Conservation (phyloP, 2,329 filamentous ascomycete genomes). For the Ophiostoma ulmi region DNA sequence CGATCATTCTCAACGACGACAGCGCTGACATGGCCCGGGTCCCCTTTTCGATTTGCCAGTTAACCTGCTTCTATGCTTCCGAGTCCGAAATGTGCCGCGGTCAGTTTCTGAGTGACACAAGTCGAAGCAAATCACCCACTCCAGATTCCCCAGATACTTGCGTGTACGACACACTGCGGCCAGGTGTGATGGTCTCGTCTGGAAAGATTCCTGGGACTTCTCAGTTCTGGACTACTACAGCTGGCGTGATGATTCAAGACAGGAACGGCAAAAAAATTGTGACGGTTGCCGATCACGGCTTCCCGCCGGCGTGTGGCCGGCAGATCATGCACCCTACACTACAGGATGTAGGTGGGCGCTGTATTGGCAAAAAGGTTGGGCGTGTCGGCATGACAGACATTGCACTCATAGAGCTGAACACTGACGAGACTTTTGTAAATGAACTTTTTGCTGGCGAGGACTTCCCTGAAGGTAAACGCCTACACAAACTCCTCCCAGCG, state of each 20-base stretch:
- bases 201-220: not conserved
- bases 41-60: not conserved
- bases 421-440: not conserved
- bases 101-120: not conserved
- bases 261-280: not conserved
- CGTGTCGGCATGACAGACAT: not conserved
- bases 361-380: not conserved
- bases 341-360: not conserved
- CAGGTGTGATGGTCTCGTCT: not conserved
- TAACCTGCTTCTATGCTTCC: not conserved
- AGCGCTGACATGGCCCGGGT: not conserved
- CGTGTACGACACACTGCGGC: not conserved
- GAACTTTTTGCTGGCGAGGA: not conserved
- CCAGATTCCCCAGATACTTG: not conserved
- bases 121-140: not conserved
- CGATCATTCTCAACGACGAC: not conserved
- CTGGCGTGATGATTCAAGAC: not conserved
- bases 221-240: not conserved
- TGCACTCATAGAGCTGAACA: not conserved
- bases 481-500: not conserved
- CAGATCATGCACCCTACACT: not conserved
- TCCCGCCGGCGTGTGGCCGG: not conserved
- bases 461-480: not conserved
- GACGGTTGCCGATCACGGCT: not conserved
- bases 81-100: not conserved